Evolutionary conservation across 768 basidiomycete genomes (phyloP).

Genomic region (Hysterangium stoloniferum): DNA sequence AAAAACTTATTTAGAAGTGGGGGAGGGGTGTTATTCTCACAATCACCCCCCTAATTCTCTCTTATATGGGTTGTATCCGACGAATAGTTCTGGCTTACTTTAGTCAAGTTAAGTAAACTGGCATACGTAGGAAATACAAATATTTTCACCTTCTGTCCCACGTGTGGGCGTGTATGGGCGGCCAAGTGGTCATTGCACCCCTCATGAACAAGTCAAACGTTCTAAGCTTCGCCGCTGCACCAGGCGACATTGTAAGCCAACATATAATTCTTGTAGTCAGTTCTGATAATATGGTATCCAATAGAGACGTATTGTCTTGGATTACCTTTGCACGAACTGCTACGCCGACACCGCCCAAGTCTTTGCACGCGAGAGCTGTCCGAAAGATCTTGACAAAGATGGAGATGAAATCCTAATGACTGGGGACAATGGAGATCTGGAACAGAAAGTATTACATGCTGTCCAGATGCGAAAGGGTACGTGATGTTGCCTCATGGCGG

Average conservation of each 20-base stretch:
- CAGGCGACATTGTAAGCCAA: neutral
- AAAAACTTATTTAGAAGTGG: no score
- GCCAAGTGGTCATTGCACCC: no score
- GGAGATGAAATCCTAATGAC: constrained; percentile 50
- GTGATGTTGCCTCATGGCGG: constrained; percentile 17
- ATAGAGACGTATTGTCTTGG: constrained; percentile 43
- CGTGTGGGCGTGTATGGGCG: no score
- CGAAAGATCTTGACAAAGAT: constrained; percentile 58
- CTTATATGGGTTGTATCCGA: no score
- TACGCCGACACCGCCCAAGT: constrained; percentile 65
- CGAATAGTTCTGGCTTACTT: no score
- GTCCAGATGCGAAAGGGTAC: constrained; percentile 50
- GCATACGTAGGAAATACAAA: no score
- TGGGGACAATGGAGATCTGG: constrained; percentile 22
- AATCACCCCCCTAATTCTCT: no score
- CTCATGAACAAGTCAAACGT: neutral
- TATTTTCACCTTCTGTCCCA: no score
- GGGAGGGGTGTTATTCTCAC: no score
- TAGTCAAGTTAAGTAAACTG: no score
- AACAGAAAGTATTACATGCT: constrained; percentile 35
- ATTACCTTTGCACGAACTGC: constrained; percentile 70
- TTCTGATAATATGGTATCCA: neutral
- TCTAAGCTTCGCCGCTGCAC: neutral
- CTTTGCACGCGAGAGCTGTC: constrained; percentile 55
- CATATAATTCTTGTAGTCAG: neutral